phyloP scores from a whole-genome alignment of 2,329 filamentous ascomycete species.

The Pestalotiopsis fici region DNA sequence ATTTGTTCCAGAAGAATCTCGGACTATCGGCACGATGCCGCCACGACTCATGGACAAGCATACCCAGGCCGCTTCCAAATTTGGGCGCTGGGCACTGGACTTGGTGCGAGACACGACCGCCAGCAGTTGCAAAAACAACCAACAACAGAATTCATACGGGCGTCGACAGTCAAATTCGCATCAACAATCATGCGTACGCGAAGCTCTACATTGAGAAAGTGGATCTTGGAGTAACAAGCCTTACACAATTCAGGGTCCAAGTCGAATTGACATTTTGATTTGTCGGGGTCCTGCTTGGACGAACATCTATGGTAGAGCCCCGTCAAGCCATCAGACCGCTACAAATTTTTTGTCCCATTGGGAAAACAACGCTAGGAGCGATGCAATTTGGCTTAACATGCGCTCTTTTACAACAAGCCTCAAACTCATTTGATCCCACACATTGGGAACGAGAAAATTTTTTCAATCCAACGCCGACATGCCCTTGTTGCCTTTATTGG shows the following conservation, averaged over 20 bases:
- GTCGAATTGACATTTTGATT: background rate
- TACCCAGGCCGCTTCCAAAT: background rate
- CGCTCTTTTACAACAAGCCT: background rate
- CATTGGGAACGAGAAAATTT: background rate
- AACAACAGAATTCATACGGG: background rate
- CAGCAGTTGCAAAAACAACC: background rate
- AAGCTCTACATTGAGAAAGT: background rate
- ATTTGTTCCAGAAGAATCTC: background rate
- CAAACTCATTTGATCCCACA: background rate
- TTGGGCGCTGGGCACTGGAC: background rate
- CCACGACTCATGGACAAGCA: background rate
- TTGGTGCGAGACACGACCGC: background rate
- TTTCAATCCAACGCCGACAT: background rate
- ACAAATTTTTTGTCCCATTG: background rate
- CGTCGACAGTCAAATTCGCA: background rate
- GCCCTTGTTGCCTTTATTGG: background rate
- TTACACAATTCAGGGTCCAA: background rate
- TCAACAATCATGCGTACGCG: background rate
- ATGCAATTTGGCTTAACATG: background rate
- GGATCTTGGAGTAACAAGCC: background rate
- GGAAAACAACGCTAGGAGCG: background rate
- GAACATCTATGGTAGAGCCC: background rate
- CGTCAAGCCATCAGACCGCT: background rate
- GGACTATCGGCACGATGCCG: background rate
- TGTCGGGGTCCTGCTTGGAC: background rate